Conservation (phyloP, 371 early-diverging fungal genomes). For the Conidiobolus coronatus region DNA sequence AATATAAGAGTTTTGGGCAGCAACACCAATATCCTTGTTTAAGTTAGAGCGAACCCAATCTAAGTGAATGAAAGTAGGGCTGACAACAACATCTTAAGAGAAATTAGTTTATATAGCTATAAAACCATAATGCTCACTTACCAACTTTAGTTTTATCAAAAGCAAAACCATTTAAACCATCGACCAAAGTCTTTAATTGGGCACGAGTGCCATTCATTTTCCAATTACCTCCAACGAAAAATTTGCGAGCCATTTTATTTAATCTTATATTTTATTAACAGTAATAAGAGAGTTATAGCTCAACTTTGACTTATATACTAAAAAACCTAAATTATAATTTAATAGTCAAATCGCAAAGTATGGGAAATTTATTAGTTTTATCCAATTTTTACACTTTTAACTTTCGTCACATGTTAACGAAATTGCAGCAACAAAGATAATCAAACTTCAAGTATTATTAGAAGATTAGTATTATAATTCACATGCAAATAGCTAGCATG, state of each 20-base stretch:
- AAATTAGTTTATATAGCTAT: conserved; percentile 2
- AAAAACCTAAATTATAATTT: no score
- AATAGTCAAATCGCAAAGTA: no score
- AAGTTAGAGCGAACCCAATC: conserved; percentile 48
- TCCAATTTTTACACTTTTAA: no score
- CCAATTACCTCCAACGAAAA: conserved; percentile 44
- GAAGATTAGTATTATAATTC: no score
- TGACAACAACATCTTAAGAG: conserved; percentile 88
- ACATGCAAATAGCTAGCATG: no score
- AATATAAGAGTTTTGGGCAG: conserved; percentile 89
- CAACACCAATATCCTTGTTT: conserved; percentile 67
- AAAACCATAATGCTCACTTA: conserved; percentile 8
- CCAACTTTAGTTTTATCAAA: conserved; percentile 16
- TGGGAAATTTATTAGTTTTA: no score
- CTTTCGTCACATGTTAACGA: no score
- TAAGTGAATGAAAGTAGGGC: conserved; percentile 89
- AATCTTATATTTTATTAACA: no score
- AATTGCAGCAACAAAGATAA: no score
- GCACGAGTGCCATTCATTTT: conserved; percentile 85
- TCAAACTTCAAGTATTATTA: no score
- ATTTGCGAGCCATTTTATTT: conserved; percentile 8
- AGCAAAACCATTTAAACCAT: conserved; percentile 40
- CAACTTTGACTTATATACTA: no score
- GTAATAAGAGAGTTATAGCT: no score
- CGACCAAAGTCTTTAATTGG: conserved; percentile 45